Evolutionary conservation across 2,329 filamentous ascomycete genomes (phyloP).

Genomic region (Rasamsonia emersonii): DNA sequence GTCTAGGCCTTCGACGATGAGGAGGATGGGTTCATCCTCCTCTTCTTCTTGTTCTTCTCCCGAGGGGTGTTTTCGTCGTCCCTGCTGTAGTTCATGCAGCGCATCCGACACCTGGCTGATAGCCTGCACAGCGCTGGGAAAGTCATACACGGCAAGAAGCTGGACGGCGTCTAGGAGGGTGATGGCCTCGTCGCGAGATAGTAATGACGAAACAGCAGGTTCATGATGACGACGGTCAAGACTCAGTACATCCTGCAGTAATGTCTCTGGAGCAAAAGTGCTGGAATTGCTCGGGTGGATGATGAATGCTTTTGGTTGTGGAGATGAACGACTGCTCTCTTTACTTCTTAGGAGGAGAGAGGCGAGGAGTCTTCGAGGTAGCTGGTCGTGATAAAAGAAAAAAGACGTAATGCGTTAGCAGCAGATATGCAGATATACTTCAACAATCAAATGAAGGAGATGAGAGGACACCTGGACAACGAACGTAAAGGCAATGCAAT

Average conservation of each 20-base stretch:
- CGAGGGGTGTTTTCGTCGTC: constrained; percentile 2
- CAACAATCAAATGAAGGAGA: background rate
- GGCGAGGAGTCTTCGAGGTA: constrained; percentile 3
- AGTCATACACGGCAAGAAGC: constrained; percentile 24
- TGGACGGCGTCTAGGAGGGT: constrained; percentile 23
- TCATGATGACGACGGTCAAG: constrained; percentile 1
- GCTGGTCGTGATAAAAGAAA: no score
- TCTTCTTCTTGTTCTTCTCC: background rate
- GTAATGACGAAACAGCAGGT: constrained; percentile 2
- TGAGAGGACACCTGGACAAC: background rate
- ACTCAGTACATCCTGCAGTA: constrained; percentile 21
- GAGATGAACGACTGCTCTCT: background rate
- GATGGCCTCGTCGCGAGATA: constrained; percentile 22
- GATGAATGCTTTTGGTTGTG: constrained; percentile 20
- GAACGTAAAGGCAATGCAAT: background rate
- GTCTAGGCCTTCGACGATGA: constrained; percentile 31
- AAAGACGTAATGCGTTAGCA: no score
- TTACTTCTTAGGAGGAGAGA: constrained; percentile 1
- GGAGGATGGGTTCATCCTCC: constrained; percentile 10
- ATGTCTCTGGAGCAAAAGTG: constrained; percentile 21
- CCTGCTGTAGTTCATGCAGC: constrained; percentile 14
- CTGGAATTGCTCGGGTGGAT: constrained; percentile 23
- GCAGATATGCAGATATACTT: no score
- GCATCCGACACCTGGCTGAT: constrained; percentile 21
- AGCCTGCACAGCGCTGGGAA: constrained; percentile 21